Base-by-base conservation (phyloP, 352 stramenopile genomes). In the Globisporangium cystogenes region DNA sequence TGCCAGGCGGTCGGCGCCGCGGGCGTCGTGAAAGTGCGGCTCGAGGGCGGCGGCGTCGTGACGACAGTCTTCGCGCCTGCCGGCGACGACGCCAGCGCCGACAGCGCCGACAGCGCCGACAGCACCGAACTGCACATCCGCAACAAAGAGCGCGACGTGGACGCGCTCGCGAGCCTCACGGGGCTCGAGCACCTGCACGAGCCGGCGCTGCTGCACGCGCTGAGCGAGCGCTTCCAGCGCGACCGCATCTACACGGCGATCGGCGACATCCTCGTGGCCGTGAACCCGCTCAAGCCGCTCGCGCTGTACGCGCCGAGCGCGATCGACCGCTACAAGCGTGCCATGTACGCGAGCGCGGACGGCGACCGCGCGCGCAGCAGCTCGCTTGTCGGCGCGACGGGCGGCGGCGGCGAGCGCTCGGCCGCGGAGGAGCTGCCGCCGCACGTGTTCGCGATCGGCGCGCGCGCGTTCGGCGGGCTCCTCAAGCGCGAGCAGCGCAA, bases 371-470 rank as follows among this genome's bases (percentile, higher is more conserved):
- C 39, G 40, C 57, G 20, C 24, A 52, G 40, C 40, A 48, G 44
- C 26, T 51, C 42, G 57, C 57, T 29, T 48, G 51, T 1, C 48
- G 44, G 26, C 18, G 20, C 18, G 44, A 11, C 48, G 26, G 47
- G 23, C 37, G 63, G 41, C 11, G 31, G 41, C 11, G 33, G 56
- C 58, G n/a, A n/a, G n/a, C n/a, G 27, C 44, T 43, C 39, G 18
- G 16, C 44, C 51, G 8, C 26, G 7, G 29, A 27, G 7, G 51
- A 43, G 16, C 35, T 78, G 21, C 72, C 84, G 24, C 92, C 92
- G 40, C 92, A 98, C 49, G 81, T 97, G 42, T 98, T 96, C 59
- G 84, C 86, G 41, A 95, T 98, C 46, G 90, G 87, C 4, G 80
- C 73, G 37, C 86, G 80, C 47, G 91, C 92, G 16, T 98, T 96